Percentiles rank a stretch among this genome's conserved stretches.
Evolutionary conservation across 257 asterid genomes (phyloP).

Genomic region (Gentiana straminea): DNA sequence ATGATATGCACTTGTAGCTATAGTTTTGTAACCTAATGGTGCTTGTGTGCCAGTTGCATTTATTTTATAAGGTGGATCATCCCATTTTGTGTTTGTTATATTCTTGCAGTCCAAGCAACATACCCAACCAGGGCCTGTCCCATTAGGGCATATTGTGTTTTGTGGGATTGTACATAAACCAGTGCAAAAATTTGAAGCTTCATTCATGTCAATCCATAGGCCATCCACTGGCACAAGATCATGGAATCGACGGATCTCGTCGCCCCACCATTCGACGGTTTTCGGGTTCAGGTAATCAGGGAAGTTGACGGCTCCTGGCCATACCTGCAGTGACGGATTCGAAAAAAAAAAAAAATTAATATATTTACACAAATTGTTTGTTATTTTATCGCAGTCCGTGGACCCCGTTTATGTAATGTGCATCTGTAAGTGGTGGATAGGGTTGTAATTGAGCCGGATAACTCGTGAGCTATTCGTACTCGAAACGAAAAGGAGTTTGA

Average conservation of each 20-base stretch:
- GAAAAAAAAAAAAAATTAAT: no score
- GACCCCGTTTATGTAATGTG: no score
- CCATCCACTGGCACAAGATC: conserved; percentile 89
- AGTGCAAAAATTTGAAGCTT: conserved; percentile 69
- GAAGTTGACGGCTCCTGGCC: conserved; percentile 96
- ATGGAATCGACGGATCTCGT: conserved; percentile 72
- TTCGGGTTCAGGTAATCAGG: conserved; percentile 89
- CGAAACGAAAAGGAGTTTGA: no score
- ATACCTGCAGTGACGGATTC: conserved; percentile 21
- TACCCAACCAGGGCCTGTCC: conserved; percentile 83
- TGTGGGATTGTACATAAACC: conserved; percentile 76
- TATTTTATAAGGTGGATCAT: conserved; percentile 91
- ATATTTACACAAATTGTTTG: no score
- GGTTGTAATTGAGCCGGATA: no score
- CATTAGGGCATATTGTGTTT: conserved; percentile 58
- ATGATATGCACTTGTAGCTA: conserved; percentile 75
- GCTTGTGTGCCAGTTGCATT: conserved; percentile 76
- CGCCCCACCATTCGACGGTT: conserved; percentile 85
- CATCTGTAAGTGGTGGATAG: no score
- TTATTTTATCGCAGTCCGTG: no score
- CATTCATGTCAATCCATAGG: conserved; percentile 95
- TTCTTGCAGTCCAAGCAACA: conserved; percentile 92
- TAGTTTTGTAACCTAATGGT: conserved; percentile 75
- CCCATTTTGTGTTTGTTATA: conserved; percentile 71
- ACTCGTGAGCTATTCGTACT: no score